Conservation (phyloP, 2,329 filamentous ascomycete genomes). For the Cladophialophora psammophila region DNA sequence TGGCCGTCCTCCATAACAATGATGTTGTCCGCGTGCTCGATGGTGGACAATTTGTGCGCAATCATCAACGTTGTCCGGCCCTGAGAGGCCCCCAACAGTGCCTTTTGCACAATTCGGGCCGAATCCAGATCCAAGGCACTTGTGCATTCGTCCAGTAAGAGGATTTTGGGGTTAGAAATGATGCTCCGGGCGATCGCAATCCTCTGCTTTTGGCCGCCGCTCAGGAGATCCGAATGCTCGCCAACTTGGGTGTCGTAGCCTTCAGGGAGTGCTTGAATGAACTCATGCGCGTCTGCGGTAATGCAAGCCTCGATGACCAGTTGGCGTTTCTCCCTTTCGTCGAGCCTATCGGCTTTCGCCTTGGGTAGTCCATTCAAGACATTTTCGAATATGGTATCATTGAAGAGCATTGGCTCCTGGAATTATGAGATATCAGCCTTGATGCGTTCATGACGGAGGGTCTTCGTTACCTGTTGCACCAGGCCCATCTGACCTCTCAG, state of each 20-base stretch:
- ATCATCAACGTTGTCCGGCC: constrained; percentile 76
- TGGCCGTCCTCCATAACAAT: constrained; percentile 75
- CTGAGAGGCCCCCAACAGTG: constrained; percentile 62
- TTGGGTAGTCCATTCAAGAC: constrained; percentile 64
- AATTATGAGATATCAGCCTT: too few species aligned
- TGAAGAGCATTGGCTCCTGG: constrained; percentile 69
- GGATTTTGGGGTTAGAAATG: constrained; percentile 68
- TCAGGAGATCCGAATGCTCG: constrained; percentile 77
- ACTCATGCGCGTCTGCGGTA: constrained; percentile 73
- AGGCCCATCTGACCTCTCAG: constrained; percentile 66
- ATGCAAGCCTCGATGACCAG: constrained; percentile 66
- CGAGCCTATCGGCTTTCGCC: constrained; percentile 43
- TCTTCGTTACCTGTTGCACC: constrained; percentile 61
- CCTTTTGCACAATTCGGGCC: constrained; percentile 61
- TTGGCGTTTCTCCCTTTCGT: constrained; percentile 36
- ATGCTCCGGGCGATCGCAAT: constrained; percentile 77
- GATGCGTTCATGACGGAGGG: too few species aligned
- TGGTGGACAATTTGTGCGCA: constrained; percentile 75
- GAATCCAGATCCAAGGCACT: constrained; percentile 68
- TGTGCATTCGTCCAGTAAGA: constrained; percentile 79
- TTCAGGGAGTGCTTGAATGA: constrained; percentile 70
- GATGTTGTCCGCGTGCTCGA: constrained; percentile 79
- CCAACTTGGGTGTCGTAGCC: constrained; percentile 78
- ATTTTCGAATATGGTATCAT: constrained; percentile 70
- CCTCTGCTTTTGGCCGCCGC: constrained; percentile 81